These are phyloP conservation scores for Lyophyllum shimeji DNA, from an alignment of 768 basidiomycete species.

Conservation along the genomic window DNA sequence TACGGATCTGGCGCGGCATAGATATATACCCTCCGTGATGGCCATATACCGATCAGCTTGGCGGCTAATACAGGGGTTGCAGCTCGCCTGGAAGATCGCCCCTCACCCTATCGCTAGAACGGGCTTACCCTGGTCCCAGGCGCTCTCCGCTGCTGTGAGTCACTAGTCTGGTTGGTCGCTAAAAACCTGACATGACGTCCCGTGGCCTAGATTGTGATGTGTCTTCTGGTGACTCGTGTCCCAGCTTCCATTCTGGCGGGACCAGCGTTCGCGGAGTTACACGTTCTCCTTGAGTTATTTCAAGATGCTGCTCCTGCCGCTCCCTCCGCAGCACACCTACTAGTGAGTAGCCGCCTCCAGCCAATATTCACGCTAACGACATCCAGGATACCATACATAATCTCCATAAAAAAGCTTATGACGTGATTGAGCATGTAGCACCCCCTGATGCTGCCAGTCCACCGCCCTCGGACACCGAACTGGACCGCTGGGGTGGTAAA, in stretches of 20 bases:
- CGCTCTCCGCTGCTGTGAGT: constrained; percentile 63
- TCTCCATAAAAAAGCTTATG: constrained; percentile 44
- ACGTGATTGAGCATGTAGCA: constrained; percentile 30
- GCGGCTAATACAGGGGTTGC: constrained; percentile 55
- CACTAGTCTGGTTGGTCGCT: background rate
- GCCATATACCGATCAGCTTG: constrained; percentile 74
- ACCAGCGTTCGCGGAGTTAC: constrained; percentile 48
- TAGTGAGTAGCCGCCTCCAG: constrained; percentile 30
- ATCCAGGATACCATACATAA: constrained; percentile 39
- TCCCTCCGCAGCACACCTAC: constrained; percentile 42
- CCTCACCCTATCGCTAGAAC: constrained; percentile 45
- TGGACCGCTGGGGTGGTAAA: constrained; percentile 56
- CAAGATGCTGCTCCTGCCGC: constrained; percentile 44
- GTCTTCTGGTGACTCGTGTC: constrained; percentile 50
- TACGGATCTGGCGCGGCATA: constrained; percentile 55
- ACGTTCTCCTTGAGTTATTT: constrained; percentile 43
- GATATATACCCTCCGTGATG: constrained; percentile 67
- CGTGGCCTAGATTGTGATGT: constrained; percentile 52
- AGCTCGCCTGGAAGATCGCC: constrained; percentile 37
- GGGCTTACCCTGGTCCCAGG: constrained; percentile 63
- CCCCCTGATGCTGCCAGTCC: constrained; percentile 24
- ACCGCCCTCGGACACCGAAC: constrained; percentile 43
- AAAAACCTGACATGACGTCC: background rate
- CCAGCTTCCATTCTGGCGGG: constrained; percentile 48
- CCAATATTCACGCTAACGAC: background rate